Evolutionary conservation across 805 yeast species (phyloP).

Genomic region (Nakazawaea molendinolei): DNA sequence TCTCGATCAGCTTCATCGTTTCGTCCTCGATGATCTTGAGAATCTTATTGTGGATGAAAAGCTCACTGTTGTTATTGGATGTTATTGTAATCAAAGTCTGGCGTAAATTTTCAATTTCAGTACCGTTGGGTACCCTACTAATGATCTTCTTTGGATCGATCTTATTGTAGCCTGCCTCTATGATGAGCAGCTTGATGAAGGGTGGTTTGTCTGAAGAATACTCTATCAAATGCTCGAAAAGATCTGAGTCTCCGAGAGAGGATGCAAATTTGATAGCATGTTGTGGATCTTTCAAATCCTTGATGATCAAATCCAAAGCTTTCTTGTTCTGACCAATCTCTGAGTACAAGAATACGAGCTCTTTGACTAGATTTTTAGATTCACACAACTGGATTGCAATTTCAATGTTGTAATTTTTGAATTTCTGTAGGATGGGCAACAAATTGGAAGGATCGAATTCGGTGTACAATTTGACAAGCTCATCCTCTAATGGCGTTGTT

Average conservation of each 20-base stretch:
- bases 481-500: conserved; percentile 55
- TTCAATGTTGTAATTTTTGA: conserved; percentile 60
- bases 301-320: conserved; percentile 73
- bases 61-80: conserved; percentile 51
- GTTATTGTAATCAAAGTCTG: conserved; percentile 55
- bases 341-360: conserved; percentile 76
- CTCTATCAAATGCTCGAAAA: conserved; percentile 72
- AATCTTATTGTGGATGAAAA: conserved; percentile 48
- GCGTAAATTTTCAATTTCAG: conserved; percentile 61
- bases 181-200: conserved; percentile 71
- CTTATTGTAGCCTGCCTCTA: conserved; percentile 50
- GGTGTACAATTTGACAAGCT: conserved; percentile 58
- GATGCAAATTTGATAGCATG: conserved; percentile 77
- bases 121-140: conserved; percentile 51
- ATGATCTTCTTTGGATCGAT: conserved; percentile 68
- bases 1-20: conserved; percentile 30
- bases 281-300: conserved; percentile 69
- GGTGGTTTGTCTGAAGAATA: conserved; percentile 66
- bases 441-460: conserved; percentile 50
- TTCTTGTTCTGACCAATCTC: conserved; percentile 71
- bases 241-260: conserved; percentile 59
- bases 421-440: conserved; percentile 52
- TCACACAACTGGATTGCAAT: conserved; percentile 65
- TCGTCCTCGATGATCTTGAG: conserved; percentile 48
- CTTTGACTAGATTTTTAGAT: conserved; percentile 45